A percentile compares a stretch with the other conserved stretches of the same genome.
phyloP scores from a whole-genome alignment of 495 filamentous ascomycete genomes.

The Penicillium bialowiezense region DNA sequence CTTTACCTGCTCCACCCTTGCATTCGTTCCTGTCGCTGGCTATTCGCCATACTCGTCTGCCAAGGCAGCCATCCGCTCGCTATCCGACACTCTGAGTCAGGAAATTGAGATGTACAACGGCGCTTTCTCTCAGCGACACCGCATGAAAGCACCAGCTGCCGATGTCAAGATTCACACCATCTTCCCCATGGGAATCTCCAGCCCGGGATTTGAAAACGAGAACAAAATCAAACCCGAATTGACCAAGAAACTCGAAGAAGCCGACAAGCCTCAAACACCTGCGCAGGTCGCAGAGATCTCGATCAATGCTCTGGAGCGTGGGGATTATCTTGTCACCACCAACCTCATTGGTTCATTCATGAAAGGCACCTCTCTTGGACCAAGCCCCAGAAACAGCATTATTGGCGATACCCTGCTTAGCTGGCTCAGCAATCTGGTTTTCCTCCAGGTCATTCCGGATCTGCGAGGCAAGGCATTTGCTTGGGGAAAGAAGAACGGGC shows the following conservation, averaged over 20 bases:
- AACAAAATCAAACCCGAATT: constrained; percentile 77
- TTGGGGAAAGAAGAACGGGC: constrained; percentile 44
- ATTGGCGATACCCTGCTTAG: constrained; percentile 41
- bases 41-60: constrained; percentile 82
- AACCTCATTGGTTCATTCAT: constrained; percentile 64
- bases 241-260: constrained; percentile 77
- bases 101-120: constrained; percentile 81
- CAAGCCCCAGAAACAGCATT: constrained; percentile 40
- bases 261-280: constrained; percentile 73
- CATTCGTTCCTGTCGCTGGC: constrained; percentile 75
- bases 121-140: constrained; percentile 49
- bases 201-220: constrained; percentile 74
- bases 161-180: constrained; percentile 79
- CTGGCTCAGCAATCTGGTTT: constrained; percentile 45
- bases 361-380: constrained; percentile 50
- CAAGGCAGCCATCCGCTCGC: constrained; percentile 79
- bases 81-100: constrained; percentile 78
- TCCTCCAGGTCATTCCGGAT: constrained; percentile 42
- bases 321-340: constrained; percentile 73
- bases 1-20: constrained; percentile 77
- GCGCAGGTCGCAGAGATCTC: constrained; percentile 69
- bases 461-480: constrained; percentile 43
- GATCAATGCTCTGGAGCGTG: constrained; percentile 74
- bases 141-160: constrained; percentile 38
- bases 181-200: constrained; percentile 79